Evolutionary conservation across 2,329 filamentous ascomycete species (phyloP), one percentile per base, ranked within the genome.

Genomic region (Colletotrichum sp.): DNA sequence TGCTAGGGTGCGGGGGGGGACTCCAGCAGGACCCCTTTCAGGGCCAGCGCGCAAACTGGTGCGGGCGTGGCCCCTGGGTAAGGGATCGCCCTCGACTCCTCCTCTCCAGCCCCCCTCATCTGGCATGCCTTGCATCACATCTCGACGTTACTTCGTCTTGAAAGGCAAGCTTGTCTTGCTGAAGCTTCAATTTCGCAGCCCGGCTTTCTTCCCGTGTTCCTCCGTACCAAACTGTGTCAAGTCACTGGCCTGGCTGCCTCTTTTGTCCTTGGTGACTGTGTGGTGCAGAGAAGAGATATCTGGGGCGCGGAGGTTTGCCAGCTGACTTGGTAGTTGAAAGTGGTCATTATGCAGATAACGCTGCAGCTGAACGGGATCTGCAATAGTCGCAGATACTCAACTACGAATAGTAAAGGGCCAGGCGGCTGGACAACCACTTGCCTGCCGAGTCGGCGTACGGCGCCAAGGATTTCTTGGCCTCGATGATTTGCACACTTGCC

Each of bases 401-500:
- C 60, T n/a, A 32, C 26, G 26, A 63, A 63, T 12, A 21, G 16
- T 30, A 63, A 13, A n/a, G 26, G 59, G 30, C 44, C n/a, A 30
- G 28, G 15, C 10, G 44, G n/a, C 39, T 44, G 18, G 36, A 16
- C 30, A 57, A 21, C 13, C 39, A 32, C 9, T 62, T 69, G 71
- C 64, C 49, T 32, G 57, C 39, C 71, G 71, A 63, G 39, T 74
- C 66, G 65, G 65, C 18, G 44, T 26, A 24, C 66, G 39, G 57
- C 52, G 34, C 65, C 71, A 63, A 28, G 26, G 28, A 9, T 26
- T 24, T 64, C 36, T 69, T 73, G 66, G 71, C 65, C 18, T 55
- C 16, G 18, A 30, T 69, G 71, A 63, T 68, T 69, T 69, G 55
- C 55, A 36, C 36, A 69, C 39, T 71, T 74, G 67, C 68, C 60